Evolutionary conservation across 495 filamentous ascomycete genomes (phyloP).

Genomic region (Arthonia radiata): DNA sequence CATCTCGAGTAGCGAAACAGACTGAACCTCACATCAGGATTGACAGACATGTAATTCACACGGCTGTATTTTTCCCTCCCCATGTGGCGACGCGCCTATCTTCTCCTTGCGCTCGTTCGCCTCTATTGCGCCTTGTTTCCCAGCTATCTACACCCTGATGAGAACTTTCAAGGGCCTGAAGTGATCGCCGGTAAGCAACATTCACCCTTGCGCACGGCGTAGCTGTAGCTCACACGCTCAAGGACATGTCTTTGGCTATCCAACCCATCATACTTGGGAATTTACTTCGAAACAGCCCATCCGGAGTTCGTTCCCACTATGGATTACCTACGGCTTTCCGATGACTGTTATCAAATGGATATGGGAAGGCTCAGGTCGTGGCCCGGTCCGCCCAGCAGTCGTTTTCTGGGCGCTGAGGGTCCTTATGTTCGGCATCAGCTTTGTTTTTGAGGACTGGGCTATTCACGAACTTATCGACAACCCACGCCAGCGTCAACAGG

Average conservation of each 20-base stretch:
- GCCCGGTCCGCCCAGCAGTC: conserved; percentile 32
- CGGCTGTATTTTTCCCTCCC: no score
- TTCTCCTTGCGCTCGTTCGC: conserved; percentile 62
- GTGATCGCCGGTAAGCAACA: conserved; percentile 80
- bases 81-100: conserved; percentile 89
- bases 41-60: no score
- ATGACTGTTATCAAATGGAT: conserved; percentile 81
- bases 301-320: conserved; percentile 87
- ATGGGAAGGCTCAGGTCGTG: conserved; percentile 34
- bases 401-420: conserved; percentile 73
- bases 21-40: no score
- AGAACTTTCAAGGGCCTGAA: conserved; percentile 95
- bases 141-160: conserved; percentile 93
- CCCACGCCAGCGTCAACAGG: conserved; percentile 41
- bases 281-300: conserved; percentile 69
- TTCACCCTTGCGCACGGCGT: no score
- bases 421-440: conserved; percentile 79
- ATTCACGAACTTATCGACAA: conserved; percentile 69
- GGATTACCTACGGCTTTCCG: conserved; percentile 75
- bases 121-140: conserved; percentile 84
- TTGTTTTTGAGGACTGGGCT: conserved; percentile 94
- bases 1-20: no score
- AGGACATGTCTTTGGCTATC: conserved; percentile 81
- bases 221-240: no score
- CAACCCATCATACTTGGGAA: conserved; percentile 75